Evolutionary conservation across 345 rosid genomes (phyloP).

Genomic region (Eutrema heterophyllum): DNA sequence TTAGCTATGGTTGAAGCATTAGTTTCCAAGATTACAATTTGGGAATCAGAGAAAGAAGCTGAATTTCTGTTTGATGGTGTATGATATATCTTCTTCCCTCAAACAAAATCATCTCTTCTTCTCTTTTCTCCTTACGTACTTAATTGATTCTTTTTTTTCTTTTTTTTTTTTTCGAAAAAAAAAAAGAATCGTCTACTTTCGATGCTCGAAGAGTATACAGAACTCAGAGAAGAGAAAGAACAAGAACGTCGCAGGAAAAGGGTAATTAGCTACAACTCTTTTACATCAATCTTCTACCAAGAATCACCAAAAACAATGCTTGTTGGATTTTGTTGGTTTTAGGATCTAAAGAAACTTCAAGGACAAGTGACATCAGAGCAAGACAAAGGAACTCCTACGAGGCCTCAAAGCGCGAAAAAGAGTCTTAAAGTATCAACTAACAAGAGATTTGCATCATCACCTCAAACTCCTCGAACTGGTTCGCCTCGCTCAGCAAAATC

Average conservation of each 20-base stretch:
- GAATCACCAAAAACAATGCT: background rate
- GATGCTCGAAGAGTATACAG: conserved; percentile 77
- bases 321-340: background rate
- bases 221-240: conserved; percentile 79
- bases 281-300: background rate
- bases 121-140: background rate
- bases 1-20: conserved; percentile 82
- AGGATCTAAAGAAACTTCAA: conserved; percentile 95
- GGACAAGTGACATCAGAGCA: conserved; percentile 84
- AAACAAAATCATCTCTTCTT: background rate
- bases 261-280: conserved; percentile 26
- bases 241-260: conserved; percentile 82
- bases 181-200: conserved; percentile 74
- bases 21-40: conserved; percentile 60
- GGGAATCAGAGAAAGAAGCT: conserved; percentile 78
- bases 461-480: conserved; percentile 54
- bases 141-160: background rate
- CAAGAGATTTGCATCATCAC: conserved; percentile 58
- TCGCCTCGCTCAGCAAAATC: conserved; percentile 38
- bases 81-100: conserved; percentile 25
- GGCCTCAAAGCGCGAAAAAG: conserved; percentile 57
- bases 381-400: conserved; percentile 80
- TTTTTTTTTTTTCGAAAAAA: too few relatives aligned
- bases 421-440: conserved; percentile 51
- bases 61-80: conserved; percentile 88